A percentile compares a stretch with the other conserved stretches of the same genome.
Evolutionary conservation across 1,284 basidiomycete species (phyloP).

Genomic region (Microbotryomycetes sp.): DNA sequence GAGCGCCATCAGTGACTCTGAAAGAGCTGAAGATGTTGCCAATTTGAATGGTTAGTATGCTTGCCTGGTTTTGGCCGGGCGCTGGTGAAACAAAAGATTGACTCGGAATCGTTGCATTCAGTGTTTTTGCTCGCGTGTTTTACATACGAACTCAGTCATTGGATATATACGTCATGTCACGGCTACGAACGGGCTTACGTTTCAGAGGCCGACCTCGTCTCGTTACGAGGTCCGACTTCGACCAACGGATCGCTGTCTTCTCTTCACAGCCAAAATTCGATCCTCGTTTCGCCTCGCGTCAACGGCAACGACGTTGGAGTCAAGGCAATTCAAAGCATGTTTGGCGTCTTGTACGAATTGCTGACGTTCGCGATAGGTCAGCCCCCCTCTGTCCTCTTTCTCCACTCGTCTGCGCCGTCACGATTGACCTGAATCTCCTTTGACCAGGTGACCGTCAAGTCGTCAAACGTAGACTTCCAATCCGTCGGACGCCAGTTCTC

Average conservation of each 20-base stretch:
- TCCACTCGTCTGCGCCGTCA: background rate
- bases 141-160: conserved; percentile 19
- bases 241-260: conserved; percentile 5
- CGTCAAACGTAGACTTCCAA: conserved; percentile 20
- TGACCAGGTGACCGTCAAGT: conserved; percentile 16
- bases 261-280: background rate
- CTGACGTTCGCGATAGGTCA: conserved; percentile 16
- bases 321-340: conserved; percentile 8
- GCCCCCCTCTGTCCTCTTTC: background rate
- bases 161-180: conserved; percentile 11
- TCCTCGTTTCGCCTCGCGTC: background rate
- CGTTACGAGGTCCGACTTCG: conserved; percentile 9
- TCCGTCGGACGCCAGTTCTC: conserved; percentile 4
- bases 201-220: background rate
- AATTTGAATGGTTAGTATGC: background rate
- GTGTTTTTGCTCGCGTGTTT: conserved; percentile 22
- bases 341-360: conserved; percentile 23
- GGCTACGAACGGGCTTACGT: conserved; percentile 6
- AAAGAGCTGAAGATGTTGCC: background rate
- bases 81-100: too few relatives aligned
- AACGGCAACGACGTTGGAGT: conserved; percentile 17
- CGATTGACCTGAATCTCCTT: background rate
- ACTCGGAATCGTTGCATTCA: too few relatives aligned
- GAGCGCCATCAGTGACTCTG: background rate
- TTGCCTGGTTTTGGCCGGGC: too few relatives aligned